Evolutionary conservation across 345 rosid species (phyloP).

Genomic region (Cardamine resedifolia): DNA sequence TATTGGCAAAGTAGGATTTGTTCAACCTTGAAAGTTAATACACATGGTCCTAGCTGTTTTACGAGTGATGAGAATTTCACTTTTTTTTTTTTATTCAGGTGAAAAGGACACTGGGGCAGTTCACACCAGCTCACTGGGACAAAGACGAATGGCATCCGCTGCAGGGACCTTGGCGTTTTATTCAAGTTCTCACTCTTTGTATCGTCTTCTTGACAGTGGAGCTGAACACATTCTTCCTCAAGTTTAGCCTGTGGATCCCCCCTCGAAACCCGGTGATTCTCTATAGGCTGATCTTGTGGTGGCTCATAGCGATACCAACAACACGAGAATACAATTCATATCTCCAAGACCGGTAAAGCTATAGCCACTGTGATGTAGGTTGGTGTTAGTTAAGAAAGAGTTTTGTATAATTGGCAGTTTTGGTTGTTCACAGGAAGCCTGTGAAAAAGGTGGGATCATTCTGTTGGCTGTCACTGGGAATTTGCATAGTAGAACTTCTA

Average conservation of each 20-base stretch:
- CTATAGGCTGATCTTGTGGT: slow-evolving; percentile 93
- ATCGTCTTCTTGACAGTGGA: slow-evolving; percentile 83
- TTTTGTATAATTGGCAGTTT: slow-evolving; percentile 6
- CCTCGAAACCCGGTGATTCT: slow-evolving; percentile 88
- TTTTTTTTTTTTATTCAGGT: slow-evolving; percentile 43
- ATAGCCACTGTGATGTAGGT: slow-evolving; percentile 14
- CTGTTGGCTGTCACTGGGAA: slow-evolving; percentile 96
- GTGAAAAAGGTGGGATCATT: slow-evolving; percentile 97
- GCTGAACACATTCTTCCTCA: slow-evolving; percentile 95
- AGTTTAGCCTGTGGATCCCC: slow-evolving; percentile 97
- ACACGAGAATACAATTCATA: slow-evolving; percentile 95
- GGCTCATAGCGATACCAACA: slow-evolving; percentile 97
- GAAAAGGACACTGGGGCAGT: slow-evolving; percentile 84
- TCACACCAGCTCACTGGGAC: slow-evolving; percentile 99
- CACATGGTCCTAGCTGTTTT: not conserved
- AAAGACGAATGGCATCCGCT: slow-evolving; percentile 99
- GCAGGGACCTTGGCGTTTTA: slow-evolving; percentile 96
- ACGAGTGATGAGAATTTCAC: not conserved
- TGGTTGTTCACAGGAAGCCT: slow-evolving; percentile 51
- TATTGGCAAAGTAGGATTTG: slow-evolving; percentile 64
- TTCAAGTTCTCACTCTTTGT: slow-evolving; percentile 92
- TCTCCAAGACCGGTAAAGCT: slow-evolving; percentile 79
- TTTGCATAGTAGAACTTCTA: slow-evolving; percentile 94
- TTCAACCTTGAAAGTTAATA: not conserved
- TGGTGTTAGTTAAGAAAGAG: not conserved